These are phyloP conservation scores for Chalara sp. DNA, from an alignment of 2,329 filamentous ascomycete genomes.

Conservation along the genomic window DNA sequence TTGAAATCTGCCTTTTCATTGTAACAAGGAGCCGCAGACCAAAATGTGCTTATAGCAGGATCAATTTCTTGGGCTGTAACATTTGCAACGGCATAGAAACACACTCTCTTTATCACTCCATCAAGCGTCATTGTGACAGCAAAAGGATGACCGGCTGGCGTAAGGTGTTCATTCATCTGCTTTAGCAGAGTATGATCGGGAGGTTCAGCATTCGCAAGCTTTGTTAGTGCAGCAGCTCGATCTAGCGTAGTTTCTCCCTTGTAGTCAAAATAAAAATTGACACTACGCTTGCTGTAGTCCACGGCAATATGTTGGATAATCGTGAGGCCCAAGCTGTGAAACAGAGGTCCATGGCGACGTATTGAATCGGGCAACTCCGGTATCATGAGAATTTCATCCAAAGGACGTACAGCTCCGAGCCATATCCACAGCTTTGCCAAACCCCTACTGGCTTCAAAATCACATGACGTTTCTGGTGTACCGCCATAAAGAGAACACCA, in stretches of 20 bases:
- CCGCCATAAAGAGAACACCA: slow-evolving; percentile 1
- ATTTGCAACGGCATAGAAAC: slow-evolving; percentile 4
- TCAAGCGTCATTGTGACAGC: slow-evolving; percentile 2
- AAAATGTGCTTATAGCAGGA: neutral
- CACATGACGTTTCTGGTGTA: slow-evolving; percentile 2
- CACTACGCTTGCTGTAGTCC: slow-evolving; percentile 3
- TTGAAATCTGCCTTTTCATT: slow-evolving; percentile 3
- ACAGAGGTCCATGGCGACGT: neutral
- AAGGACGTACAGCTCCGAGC: slow-evolving; percentile 1
- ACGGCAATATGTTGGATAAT: slow-evolving; percentile 4
- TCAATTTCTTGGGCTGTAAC: neutral
- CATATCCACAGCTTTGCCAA: slow-evolving; percentile 4
- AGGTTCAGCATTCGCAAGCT: neutral
- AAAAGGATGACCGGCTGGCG: slow-evolving; percentile 1
- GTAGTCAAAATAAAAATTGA: slow-evolving; percentile 4
- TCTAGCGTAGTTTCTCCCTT: neutral
- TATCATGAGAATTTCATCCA: slow-evolving; percentile 1
- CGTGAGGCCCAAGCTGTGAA: neutral
- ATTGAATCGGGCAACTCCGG: neutral
- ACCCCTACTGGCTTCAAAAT: slow-evolving; percentile 2
- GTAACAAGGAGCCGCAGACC: neutral
- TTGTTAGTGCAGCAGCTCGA: neutral
- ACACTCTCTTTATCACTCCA: slow-evolving; percentile 2
- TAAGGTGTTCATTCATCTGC: neutral
- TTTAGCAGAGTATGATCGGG: neutral